Base-by-base conservation (phyloP, 1,284 basidiomycete species). In the Ceratobasidium theobromae region DNA sequence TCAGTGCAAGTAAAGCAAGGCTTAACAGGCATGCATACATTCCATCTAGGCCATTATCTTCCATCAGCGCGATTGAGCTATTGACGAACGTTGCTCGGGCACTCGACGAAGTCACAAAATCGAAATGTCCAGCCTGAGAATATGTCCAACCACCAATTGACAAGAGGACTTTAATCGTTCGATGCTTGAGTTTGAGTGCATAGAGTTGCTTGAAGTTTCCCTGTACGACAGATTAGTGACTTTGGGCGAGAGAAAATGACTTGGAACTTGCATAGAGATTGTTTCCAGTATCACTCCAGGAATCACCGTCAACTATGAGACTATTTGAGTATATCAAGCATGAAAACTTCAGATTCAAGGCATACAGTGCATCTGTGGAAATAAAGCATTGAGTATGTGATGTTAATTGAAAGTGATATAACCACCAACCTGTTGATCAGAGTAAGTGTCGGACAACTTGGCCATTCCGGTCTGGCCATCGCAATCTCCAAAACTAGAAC, bases 181-280 rank as follows among this genome's bases (percentile, higher is more conserved):
- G 81, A 73, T 92, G 82, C 65, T 80, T 75, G 69, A 91, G 79
- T 78, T 95, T 96, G 70, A 92, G 74, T 45, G 90, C 79, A 74
- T 79, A 77, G 68, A 94, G 83, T 73, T 93, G 91, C 78, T 95
- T 94, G 71, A 97, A 78, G 76, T 89, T 91, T 2, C 93, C 93
- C 67, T 76, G 12, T 67, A 80, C 69, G 30, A 77, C 71, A 66
- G 79, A 77, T 45, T 82, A 76, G 28, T 79, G 43, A 8, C 8
- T 25, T 49, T 33, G 16, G 38, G 14, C n/a, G 3, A 35, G n/a
- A 18, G 18, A 11, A 4, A 6, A n/a, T n/a, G 12, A 30, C 70
- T 81, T 80, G 53, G 82, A 75, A 72, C 80, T 81, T 41, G 81
- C 82, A 66, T 81, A 81, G 5, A 82, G 72, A 67, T 80, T 79